These are phyloP conservation scores for Brassica hybrid DNA, from an alignment of 441 rosid genomes.

Conservation along the genomic window DNA sequence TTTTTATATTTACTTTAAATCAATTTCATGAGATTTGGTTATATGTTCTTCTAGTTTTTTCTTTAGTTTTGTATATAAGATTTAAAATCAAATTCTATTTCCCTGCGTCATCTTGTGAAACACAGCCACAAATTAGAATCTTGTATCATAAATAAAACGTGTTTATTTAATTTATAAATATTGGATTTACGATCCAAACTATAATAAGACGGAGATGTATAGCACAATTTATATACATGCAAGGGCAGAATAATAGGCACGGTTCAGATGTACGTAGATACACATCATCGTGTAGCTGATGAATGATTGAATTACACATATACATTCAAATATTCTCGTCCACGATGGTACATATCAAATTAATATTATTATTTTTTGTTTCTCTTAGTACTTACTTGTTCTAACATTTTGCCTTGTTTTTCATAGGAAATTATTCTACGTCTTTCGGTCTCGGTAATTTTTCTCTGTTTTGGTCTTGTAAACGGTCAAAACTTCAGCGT, in stretches of 20 bases:
- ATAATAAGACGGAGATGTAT: background rate
- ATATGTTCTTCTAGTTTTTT: background rate
- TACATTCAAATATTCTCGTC: conserved; percentile 1
- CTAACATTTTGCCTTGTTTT: conserved; percentile 8
- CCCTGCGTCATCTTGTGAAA: background rate
- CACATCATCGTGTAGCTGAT: background rate
- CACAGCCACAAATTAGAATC: background rate
- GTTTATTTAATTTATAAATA: background rate
- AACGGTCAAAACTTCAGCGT: conserved; percentile 33
- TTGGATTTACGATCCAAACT: background rate
- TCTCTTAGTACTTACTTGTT: background rate
- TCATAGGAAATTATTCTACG: conserved; percentile 18
- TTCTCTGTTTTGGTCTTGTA: conserved; percentile 22
- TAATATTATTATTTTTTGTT: background rate
- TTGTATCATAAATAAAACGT: conserved; percentile 13
- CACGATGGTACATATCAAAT: conserved; percentile 27
- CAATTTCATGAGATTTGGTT: background rate
- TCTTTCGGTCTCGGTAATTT: conserved; percentile 9
- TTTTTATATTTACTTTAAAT: background rate
- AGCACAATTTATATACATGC: conserved; percentile 1
- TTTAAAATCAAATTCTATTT: background rate
- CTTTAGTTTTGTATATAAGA: background rate
- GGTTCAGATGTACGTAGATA: no score
- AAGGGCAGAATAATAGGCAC: no score
- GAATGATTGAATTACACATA: background rate